Evolutionary conservation across 2,329 filamentous ascomycete species (phyloP), one percentile per base, ranked within the genome.

Genomic region (Cladophialophora chaetospira): DNA sequence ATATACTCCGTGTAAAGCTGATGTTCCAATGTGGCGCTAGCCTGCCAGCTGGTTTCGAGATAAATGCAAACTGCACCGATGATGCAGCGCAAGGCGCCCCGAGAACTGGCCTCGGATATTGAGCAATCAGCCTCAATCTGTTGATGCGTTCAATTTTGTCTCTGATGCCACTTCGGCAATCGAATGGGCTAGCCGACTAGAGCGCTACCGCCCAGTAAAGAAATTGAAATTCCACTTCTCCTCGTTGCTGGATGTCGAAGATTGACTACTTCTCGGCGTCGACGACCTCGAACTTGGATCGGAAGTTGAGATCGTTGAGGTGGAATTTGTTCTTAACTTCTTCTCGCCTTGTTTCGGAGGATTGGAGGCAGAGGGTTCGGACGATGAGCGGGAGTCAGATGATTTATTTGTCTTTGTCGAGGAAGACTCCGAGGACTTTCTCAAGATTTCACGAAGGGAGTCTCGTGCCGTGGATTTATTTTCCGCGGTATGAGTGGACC

Each of bases 321-420:
- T 25, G 6, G 52, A 55, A 31, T 31, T 55, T 21, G 43, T 52
- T 25, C 54, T 46, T 11, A 43, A n/a, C 43, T 51, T 52, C 28
- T 26, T 21, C 40, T 47, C 29, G 10, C 45, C 17, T 21, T 11
- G 19, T 21, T 13, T 23, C 6, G 11, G 8, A 25, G 17, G 35
- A 51, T 21, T 15, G 19, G 13, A 15, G 6, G 15, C 17, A 11
- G 23, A 15, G 1, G 36, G 36, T 40, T 21, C 36, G 36, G 36
- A 2, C 13, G 15, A 19, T 40, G 17, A 11, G 36, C 36, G 17
- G 23, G 36, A 40, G 17, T 15, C 4, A 9, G 42, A 26, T n/a
- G 42, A 28, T 15, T 17, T 10, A 9, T 17, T 2, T 28, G 42
- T 28, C 5, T 17, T 28, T 21, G 19, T 11, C 10, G 49, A 36